phyloP scores from a whole-genome alignment of 2,329 filamentous ascomycete species.

The Incumbomyces delicatus region DNA sequence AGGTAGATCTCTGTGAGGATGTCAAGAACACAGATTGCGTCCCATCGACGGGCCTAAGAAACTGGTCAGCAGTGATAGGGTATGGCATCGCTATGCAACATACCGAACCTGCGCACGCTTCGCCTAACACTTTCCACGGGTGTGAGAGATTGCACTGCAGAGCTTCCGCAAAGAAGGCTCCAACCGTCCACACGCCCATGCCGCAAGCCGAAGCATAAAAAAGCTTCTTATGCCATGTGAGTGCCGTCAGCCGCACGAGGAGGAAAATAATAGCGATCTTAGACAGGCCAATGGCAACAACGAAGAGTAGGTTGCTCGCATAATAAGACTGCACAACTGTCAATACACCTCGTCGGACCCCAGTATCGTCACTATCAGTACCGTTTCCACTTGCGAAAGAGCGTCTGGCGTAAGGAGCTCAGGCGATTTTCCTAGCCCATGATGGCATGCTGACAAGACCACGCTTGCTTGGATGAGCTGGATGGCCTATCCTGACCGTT shows the following conservation, averaged over 20 bases:
- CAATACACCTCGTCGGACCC: background rate
- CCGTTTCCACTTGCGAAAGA: slow-evolving; percentile 15
- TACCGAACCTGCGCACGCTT: slow-evolving; percentile 20
- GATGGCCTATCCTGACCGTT: slow-evolving; percentile 17
- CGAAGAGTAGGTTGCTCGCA: slow-evolving; percentile 22
- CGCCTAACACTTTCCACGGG: slow-evolving; percentile 19
- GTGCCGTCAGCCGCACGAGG: slow-evolving; percentile 16
- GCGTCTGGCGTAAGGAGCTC: slow-evolving; percentile 15
- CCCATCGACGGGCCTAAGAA: background rate
- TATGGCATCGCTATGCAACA: background rate
- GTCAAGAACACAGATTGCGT: slow-evolving; percentile 26
- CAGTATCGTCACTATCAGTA: slow-evolving; percentile 1
- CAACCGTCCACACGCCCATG: slow-evolving; percentile 18
- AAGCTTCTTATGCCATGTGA: slow-evolving; percentile 11
- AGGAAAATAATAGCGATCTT: slow-evolving; percentile 23
- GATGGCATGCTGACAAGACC: slow-evolving; percentile 24
- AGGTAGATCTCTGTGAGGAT: slow-evolving; percentile 28
- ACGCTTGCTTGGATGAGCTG: slow-evolving; percentile 26
- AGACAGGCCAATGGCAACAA: slow-evolving; percentile 20
- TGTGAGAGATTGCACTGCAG: slow-evolving; percentile 23
- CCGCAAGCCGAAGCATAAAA: slow-evolving; percentile 8
- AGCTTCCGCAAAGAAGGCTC: slow-evolving; percentile 16
- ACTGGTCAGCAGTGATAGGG: background rate
- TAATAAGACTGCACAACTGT: slow-evolving; percentile 19
- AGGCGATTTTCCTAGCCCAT: slow-evolving; percentile 28